A percentile compares a stretch with the other conserved stretches of the same genome.
These are phyloP conservation scores for Mortierella alpina DNA, from an alignment of 192 early-diverging fungal species.

Conservation along the genomic window DNA sequence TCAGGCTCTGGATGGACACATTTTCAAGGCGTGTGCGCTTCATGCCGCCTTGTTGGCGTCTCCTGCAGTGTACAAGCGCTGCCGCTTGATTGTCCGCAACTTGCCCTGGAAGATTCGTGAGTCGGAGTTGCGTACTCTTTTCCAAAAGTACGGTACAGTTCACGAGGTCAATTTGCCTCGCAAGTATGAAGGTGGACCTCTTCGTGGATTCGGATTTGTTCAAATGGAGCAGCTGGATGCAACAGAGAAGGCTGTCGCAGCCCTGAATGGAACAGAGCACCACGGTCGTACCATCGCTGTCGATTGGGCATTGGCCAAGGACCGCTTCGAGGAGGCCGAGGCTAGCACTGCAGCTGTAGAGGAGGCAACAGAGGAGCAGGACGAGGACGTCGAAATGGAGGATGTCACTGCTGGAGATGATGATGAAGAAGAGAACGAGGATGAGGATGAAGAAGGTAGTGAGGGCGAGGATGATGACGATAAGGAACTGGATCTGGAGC, in stretches of 20 bases:
- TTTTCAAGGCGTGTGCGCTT: constrained; percentile 78
- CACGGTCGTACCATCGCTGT: constrained; percentile 83
- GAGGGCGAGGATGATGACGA: constrained; percentile 53
- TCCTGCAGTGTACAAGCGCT: constrained; percentile 64
- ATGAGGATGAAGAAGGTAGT: constrained; percentile 60
- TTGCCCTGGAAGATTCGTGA: constrained; percentile 82
- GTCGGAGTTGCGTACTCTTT: constrained; percentile 70
- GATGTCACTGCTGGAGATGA: constrained; percentile 48
- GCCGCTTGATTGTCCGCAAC: constrained; percentile 90
- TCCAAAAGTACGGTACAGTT: constrained; percentile 77
- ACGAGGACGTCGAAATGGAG: constrained; percentile 54
- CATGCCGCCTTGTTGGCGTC: constrained; percentile 46
- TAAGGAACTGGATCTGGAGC: constrained; percentile 46
- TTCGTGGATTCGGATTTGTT: constrained; percentile 92
- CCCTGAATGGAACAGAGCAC: constrained; percentile 77
- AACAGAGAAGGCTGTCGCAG: constrained; percentile 76
- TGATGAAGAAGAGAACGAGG: constrained; percentile 52
- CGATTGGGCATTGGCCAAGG: constrained; percentile 86
- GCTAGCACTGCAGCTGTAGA: constrained; percentile 59
- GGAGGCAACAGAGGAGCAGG: constrained; percentile 50
- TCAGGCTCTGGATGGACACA: constrained; percentile 74
- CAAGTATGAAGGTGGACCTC: constrained; percentile 77
- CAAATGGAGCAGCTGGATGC: constrained; percentile 80
- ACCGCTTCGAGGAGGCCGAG: constrained; percentile 71
- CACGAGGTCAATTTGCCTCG: constrained; percentile 78